These are phyloP conservation scores for Colletotrichum filicis DNA, from an alignment of 2,329 filamentous ascomycete species.

Conservation along the genomic window DNA sequence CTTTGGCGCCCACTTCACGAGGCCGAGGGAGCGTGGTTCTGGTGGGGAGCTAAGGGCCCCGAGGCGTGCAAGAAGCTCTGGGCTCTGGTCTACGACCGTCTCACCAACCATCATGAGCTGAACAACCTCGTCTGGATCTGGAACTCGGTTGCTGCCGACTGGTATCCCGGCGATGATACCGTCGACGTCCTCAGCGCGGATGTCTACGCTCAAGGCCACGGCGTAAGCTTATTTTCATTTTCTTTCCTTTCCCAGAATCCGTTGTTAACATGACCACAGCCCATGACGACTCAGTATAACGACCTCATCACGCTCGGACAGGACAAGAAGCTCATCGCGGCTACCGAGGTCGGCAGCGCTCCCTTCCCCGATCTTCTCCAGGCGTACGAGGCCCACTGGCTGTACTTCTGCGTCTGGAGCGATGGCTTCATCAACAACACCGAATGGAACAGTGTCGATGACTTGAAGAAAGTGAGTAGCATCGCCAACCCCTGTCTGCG, in stretches of 20 bases:
- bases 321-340: conserved; percentile 59
- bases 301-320: conserved; percentile 52
- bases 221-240: conserved; percentile 43
- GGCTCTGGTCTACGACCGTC: conserved; percentile 53
- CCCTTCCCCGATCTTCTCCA: conserved; percentile 53
- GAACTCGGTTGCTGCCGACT: conserved; percentile 56
- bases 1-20: conserved; percentile 61
- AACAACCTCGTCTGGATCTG: conserved; percentile 63
- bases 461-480: conserved; percentile 47
- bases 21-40: conserved; percentile 63
- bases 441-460: conserved; percentile 51
- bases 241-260: no score
- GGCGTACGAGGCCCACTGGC: conserved; percentile 58
- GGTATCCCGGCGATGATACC: conserved; percentile 58
- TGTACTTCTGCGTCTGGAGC: conserved; percentile 59
- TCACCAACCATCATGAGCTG: conserved; percentile 55
- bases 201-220: conserved; percentile 56
- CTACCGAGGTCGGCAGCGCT: conserved; percentile 58
- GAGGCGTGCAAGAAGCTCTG: conserved; percentile 57
- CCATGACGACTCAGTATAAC: conserved; percentile 56
- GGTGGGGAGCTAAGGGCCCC: conserved; percentile 61
- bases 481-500: fast-evolving
- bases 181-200: conserved; percentile 60
- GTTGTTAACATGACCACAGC: conserved; percentile 38
- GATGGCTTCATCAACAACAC: conserved; percentile 55